phyloP scores from a whole-genome alignment of 2,329 filamentous ascomycete species.

The Tolypocladium guangdongense region DNA sequence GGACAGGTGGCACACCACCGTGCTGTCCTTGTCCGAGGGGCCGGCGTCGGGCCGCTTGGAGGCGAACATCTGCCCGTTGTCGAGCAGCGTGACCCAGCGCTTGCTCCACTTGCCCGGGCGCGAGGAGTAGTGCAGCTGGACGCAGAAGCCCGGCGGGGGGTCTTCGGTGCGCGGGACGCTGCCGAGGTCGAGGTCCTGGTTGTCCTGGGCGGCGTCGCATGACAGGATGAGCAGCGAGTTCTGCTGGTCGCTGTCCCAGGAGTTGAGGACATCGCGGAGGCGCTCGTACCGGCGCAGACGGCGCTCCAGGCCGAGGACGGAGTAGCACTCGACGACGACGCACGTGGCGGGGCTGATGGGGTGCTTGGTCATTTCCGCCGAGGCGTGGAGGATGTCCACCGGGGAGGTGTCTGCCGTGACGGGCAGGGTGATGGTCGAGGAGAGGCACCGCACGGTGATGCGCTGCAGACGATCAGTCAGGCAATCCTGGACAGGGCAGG shows the following conservation, averaged over 20 bases:
- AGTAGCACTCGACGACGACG: conserved; percentile 69
- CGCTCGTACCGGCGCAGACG: conserved; percentile 77
- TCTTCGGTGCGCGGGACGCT: conserved; percentile 48
- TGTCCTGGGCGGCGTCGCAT: conserved; percentile 41
- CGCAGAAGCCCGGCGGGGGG: conserved; percentile 53
- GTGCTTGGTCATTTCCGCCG: conserved; percentile 51
- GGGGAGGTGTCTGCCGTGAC: conserved; percentile 66
- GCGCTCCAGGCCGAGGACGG: conserved; percentile 66
- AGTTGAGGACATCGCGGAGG: conserved; percentile 80
- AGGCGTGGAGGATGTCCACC: conserved; percentile 59
- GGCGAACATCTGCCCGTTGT: conserved; percentile 59
- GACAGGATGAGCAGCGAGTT: conserved; percentile 62
- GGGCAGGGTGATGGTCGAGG: conserved; percentile 58
- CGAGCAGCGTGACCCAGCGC: conserved; percentile 62
- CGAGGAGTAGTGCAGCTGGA: conserved; percentile 71
- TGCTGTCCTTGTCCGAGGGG: conserved; percentile 51
- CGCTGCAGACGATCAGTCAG: conserved; percentile 28
- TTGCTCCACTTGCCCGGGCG: conserved; percentile 83
- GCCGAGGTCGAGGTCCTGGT: conserved; percentile 52
- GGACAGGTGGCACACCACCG: conserved; percentile 70
- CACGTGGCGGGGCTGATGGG: conserved; percentile 53
- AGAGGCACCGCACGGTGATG: conserved; percentile 63
- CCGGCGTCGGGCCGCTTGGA: conserved; percentile 59
- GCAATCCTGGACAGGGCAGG: not conserved
- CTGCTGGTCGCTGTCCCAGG: conserved; percentile 75